Evolutionary conservation across 768 basidiomycete genomes (phyloP).

Genomic region (Xerocomus potaroensis): DNA sequence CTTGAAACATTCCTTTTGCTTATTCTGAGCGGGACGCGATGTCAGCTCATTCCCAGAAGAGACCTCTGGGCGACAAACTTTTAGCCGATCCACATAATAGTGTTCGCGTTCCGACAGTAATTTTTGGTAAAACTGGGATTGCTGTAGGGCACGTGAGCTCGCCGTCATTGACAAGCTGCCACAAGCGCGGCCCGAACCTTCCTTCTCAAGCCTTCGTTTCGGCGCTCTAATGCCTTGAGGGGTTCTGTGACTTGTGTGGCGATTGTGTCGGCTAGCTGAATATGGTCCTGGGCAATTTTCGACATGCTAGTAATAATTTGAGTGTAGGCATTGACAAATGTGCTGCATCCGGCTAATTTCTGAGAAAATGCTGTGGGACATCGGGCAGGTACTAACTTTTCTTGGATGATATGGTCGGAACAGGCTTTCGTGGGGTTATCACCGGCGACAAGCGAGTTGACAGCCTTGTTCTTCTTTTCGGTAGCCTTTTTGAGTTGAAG

Average conservation of each 20-base stretch:
- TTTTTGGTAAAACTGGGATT: conserved; percentile 68
- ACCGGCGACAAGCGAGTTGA: conserved; percentile 55
- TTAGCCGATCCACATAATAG: conserved; percentile 60
- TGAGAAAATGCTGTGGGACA: conserved; percentile 8
- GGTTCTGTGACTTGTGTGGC: conserved; percentile 58
- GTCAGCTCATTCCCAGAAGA: conserved; percentile 1
- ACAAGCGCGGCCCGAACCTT: conserved; percentile 39
- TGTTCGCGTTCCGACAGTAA: conserved; percentile 67
- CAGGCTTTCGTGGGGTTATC: conserved; percentile 62
- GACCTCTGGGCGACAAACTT: conserved; percentile 41
- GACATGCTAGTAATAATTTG: conserved; percentile 60
- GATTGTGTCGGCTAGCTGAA: conserved; percentile 59
- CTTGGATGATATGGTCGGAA: conserved; percentile 46
- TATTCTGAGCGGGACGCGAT: conserved; percentile 23
- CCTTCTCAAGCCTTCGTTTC: conserved; percentile 63
- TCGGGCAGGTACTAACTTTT: conserved; percentile 43
- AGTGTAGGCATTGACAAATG: conserved; percentile 66
- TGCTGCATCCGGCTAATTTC: conserved; percentile 40
- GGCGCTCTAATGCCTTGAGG: conserved; percentile 54
- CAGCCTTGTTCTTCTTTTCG: conserved; percentile 66
- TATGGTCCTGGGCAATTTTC: conserved; percentile 64
- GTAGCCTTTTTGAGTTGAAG: conserved; percentile 58
- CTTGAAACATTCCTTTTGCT: conserved; percentile 27
- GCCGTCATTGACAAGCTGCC: not conserved
- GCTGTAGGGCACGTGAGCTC: conserved; percentile 39